phyloP scores from a whole-genome alignment of 768 basidiomycete species.

The Auricularia cornea region DNA sequence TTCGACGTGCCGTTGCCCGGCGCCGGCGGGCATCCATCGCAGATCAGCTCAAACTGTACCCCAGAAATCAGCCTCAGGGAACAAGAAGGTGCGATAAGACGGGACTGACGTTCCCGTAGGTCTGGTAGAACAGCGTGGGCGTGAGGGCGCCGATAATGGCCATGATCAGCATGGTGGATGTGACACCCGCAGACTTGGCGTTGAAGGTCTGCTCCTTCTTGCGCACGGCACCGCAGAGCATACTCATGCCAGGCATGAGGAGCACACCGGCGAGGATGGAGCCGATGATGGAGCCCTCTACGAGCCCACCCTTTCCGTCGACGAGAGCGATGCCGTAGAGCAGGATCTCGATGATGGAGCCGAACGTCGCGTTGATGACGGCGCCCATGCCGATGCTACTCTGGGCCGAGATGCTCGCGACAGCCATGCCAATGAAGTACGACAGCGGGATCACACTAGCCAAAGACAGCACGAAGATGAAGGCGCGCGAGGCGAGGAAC shows the following conservation, averaged over 20 bases:
- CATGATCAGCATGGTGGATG: constrained; percentile 99
- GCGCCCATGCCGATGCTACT: constrained; percentile 99
- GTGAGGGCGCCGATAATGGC: constrained; percentile 94
- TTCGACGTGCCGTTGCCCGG: constrained; percentile 15
- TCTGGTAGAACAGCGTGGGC: constrained; percentile 96
- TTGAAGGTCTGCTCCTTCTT: constrained; percentile 98
- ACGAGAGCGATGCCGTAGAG: constrained; percentile 84
- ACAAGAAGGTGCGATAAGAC: no score
- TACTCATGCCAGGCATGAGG: constrained; percentile 93
- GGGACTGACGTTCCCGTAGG: constrained; percentile 61
- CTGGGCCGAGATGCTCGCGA: constrained; percentile 97
- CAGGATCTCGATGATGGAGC: constrained; percentile 96
- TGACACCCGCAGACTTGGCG: constrained; percentile 97
- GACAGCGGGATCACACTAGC: constrained; percentile 92
- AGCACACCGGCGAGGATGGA: constrained; percentile 91
- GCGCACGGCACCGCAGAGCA: constrained; percentile 83
- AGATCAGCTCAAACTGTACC: constrained; percentile 77
- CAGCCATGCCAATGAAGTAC: constrained; percentile 99
- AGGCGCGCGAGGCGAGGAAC: constrained; percentile 59
- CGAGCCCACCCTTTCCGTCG: constrained; percentile 86
- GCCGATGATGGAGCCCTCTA: constrained; percentile 95
- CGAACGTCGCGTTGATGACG: constrained; percentile 98
- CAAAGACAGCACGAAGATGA: constrained; percentile 79
- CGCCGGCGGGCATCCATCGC: constrained; percentile 64
- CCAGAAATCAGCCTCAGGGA: not conserved